Percentiles rank a stretch among this genome's conserved stretches.
phyloP scores from a whole-genome alignment of 1,139 yeast genomes.

The Magnusiomyces suaveolens region DNA sequence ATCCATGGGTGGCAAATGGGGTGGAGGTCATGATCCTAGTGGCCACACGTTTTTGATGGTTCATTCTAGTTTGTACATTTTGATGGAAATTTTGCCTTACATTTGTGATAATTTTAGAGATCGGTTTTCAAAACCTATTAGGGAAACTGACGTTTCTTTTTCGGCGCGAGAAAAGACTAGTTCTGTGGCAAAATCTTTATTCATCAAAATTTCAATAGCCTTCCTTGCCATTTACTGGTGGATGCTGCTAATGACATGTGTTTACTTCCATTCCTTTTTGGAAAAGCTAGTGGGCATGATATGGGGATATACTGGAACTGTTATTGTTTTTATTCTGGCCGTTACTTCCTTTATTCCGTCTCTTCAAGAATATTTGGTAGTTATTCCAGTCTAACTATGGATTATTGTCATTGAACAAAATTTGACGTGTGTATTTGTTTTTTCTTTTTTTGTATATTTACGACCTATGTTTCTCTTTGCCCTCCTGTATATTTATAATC shows the following conservation, averaged over 20 bases:
- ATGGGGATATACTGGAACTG: conserved; percentile 47
- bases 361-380: not conserved
- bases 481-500: not conserved
- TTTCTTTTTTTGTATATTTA: too few species aligned
- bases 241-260: conserved; percentile 78
- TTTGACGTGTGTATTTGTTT: too few species aligned
- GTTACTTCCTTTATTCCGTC: not conserved
- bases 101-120: conserved; percentile 12
- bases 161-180: not conserved
- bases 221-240: conserved; percentile 65
- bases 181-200: conserved; percentile 19
- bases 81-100: conserved; percentile 51
- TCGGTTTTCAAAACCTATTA: not conserved
- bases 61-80: conserved; percentile 58
- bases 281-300: conserved; percentile 63
- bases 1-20: conserved; percentile 60
- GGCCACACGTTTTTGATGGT: conserved; percentile 83
- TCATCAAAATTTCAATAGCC: conserved; percentile 32
- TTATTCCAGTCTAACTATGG: conserved; percentile 1
- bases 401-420: too few species aligned
- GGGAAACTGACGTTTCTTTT: not conserved
- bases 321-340: conserved; percentile 31
- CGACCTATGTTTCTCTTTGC: too few species aligned
- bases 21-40: conserved; percentile 92
- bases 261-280: conserved; percentile 69